Evolutionary conservation across 805 yeast genomes (phyloP), one percentile per base, ranked within the genome.

Genomic region (Cyberlindnera misumaiensis): DNA sequence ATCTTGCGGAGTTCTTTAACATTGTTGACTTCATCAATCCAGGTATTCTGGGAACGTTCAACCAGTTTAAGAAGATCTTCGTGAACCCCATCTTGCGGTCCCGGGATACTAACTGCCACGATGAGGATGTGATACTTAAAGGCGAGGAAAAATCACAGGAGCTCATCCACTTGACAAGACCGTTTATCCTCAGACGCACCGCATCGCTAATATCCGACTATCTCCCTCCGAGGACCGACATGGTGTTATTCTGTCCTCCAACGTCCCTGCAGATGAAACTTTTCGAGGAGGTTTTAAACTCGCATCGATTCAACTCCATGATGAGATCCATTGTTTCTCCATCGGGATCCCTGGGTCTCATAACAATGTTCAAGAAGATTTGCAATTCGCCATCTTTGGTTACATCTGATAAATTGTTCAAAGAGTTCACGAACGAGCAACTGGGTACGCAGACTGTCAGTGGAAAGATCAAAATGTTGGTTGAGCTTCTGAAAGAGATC

Each of bases 21-120:
- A 76, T 93, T 50, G 74, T 82, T 6, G 83, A 87, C 52, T 90
- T 90, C 55, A 65, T 87, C 11, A 88, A 87, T 51, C 96, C 96
- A 0, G 90, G 89, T 0, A 63, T 83, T 1, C 63, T 93, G 18
- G 96, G 96, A 0, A 63, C 67, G 1, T 71, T 73, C 40, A 65
- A 72, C 17, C 58, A 63, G 13, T 78, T 84, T 54, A 84, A 80
- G 49, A 73, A 70, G 45, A 67, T 67, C 5, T 89, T 55, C 51
- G 75, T 85, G 43, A 66, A 60, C 20, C 97, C 97, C 1, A 88
- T 90, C 25, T 55, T 75, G 29, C 64, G 72, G 43, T 75, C 95
- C 0, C 66, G 96, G 52, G 94, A 78, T 53, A 63, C 71, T 14
- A 68, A 74, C 7, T 78, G 85, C 43, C 64, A 64, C 4, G 73